These are phyloP conservation scores for Alternaria novae-zelandiae DNA, from an alignment of 2,329 filamentous ascomycete genomes.

Conservation along the genomic window DNA sequence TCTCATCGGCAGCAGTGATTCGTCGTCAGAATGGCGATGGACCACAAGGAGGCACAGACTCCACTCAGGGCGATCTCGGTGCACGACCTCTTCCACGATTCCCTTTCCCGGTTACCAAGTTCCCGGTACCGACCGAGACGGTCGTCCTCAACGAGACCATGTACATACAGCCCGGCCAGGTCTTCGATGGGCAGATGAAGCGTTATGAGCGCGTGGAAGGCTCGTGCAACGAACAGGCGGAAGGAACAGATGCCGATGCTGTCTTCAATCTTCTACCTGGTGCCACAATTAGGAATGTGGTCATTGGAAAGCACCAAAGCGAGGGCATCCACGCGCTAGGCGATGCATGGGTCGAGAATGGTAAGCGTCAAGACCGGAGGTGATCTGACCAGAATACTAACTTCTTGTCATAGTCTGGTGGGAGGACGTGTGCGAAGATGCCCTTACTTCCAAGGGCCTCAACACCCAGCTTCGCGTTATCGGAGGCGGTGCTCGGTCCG, in stretches of 20 bases:
- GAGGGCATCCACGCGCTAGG: constrained; percentile 34
- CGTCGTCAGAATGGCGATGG: constrained; percentile 31
- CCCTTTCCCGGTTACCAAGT: constrained; percentile 28
- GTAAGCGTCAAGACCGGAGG: neutral
- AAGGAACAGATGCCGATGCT: constrained; percentile 33
- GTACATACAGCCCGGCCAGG: constrained; percentile 31
- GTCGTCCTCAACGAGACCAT: constrained; percentile 32
- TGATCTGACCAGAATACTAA: neutral
- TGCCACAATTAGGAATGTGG: constrained; percentile 29
- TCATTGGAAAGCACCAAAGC: constrained; percentile 35
- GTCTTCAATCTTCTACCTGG: constrained; percentile 33
- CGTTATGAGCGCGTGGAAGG: constrained; percentile 33
- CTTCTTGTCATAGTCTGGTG: constrained; percentile 25
- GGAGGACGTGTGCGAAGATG: constrained; percentile 37
- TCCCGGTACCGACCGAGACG: constrained; percentile 32
- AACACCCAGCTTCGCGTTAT: constrained; percentile 37
- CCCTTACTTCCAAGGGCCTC: constrained; percentile 31
- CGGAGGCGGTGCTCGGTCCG: constrained; percentile 34
- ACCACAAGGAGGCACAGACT: constrained; percentile 25
- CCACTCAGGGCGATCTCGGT: constrained; percentile 30
- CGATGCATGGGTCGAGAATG: constrained; percentile 38
- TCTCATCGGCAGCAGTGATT: constrained; percentile 26
- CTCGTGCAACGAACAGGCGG: constrained; percentile 33
- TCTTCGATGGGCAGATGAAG: constrained; percentile 36
- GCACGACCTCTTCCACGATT: constrained; percentile 30